Base-by-base conservation (phyloP, 768 basidiomycete species). In the Pisolithus microcarpus region DNA sequence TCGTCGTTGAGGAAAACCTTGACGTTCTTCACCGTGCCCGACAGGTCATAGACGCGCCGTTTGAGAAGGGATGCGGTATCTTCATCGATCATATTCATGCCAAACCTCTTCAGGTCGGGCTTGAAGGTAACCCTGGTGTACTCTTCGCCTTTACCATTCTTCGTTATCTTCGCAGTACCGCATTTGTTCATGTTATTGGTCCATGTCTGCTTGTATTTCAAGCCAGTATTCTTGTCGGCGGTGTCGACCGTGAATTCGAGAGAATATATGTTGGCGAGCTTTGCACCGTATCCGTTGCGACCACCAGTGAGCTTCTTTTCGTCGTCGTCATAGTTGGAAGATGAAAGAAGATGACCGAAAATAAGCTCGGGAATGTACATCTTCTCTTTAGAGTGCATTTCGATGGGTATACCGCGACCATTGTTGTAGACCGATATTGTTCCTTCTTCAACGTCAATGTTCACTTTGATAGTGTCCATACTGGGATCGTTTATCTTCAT, bases 301-400 rank as follows among this genome's bases (percentile, higher is more conserved):
- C 96, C 96, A 69, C 96, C 96, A 0, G 93, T 97, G 45, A 98
- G 78, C 71, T 96, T 97, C 79, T 93, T 96, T 73, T 99, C 94
- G 67, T 93, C 87, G 60, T 99, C 96, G 67, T 99, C 95, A 62
- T 95, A 98, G 74, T 98, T 98, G 42, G 92, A 95, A 10, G 87
- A 90, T 1, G 95, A 89, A 21, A 97, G 76, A 16, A 99, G 78
- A 64, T 96, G 85, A 6, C 96, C 96, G 59, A 99, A 99, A 60
- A 99, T 97, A 54, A 99, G 77, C 64, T 98, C 91, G 0, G 96
- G 96, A 51, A 99, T 96, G 65, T 90, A 95, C 7, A 95, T 86
- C 62, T 89, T 89, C 71, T 97, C 93, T 58, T 79, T 85, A 38
- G 82, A 80, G 69, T 98, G 96, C 51, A 95, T 87, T 70, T 97